Base-by-base conservation (phyloP, 345 rosid species). In the Boechera stricta region DNA sequence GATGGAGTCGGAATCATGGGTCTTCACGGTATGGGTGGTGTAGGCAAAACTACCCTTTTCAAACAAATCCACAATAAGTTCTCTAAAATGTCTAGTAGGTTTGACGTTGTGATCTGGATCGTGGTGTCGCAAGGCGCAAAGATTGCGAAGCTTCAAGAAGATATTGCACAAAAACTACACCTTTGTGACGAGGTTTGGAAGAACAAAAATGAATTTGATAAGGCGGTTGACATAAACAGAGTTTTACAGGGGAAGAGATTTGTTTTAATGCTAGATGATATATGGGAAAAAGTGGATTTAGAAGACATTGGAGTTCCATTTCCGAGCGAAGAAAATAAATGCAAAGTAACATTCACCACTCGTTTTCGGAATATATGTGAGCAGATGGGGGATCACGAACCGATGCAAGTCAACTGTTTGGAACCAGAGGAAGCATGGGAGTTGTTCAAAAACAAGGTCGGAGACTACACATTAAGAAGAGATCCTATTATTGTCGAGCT, bases 241-340 rank as follows among this genome's bases (percentile, higher is more conserved):
- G 64, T 8, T 3, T 16, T 58, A 2, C 1, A 33, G 13, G 2
- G 15, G 0, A 59, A 35, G 28, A 35, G 7, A 4, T 59, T 16
- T 35, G 64, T 59, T 35, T 59, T 59, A 7, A 59, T 59, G 28
- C 7, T 59, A 8, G 64, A 59, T 61, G 48, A 61, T 5, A 61
- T 61, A 2, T 61, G 79, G 79, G 69, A 68, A 35, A 42, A 11
- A 35, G 52, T 76, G 35, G 54, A 44, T 44, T 49, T 58, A 70
- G 10, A 44, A 7, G 68, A 4, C 52, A 44, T 28, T 0, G 68
- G 79, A 2, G 10, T 76, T 26, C 69, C 74, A 0, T 5, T 0
- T 18, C 62, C 69, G 0, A 33, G 7, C 0, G 0, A 0, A 56
- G 39, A 49, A n/a, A 48, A 31, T 18, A 4, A 8, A 21, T 77